Evolutionary conservation across 352 stramenopile species (phyloP), one percentile per base, ranked within the genome.

Genomic region (Phytophthora pseudosyringae): DNA sequence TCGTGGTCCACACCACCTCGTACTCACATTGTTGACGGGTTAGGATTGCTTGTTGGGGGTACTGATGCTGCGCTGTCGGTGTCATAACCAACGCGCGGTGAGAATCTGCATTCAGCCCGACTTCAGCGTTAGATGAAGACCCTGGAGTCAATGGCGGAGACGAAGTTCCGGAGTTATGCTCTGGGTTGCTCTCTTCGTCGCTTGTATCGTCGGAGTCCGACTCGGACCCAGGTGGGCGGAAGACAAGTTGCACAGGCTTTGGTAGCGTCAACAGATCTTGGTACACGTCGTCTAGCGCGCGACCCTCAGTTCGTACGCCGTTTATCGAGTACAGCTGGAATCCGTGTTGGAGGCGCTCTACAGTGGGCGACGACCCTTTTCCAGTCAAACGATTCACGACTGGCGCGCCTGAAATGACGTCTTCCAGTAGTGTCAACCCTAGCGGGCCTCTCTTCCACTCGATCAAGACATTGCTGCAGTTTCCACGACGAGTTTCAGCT

Each of bases 381-480:
- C 81, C 81, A n/a, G 83, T 92, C 47, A 92, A 73, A 12, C 83
- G 81, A 51, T 85, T 86, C 51, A 92, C 79, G 8, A 81, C n/a
- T 11, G 79, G 63, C 32, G 76, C 65, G 1, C 78, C 76, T 9
- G 77, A 81, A 45, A 84, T 79, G 31, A 67, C 49, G 29, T 89
- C 81, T 45, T 88, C 71, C 18, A 79, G 36, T 4, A 92, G 60
- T 13, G 81, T 85, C 32, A 92, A 40, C 0, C 83, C 83, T 1
- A 92, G 60, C 9, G 79, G 67, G 0, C 78, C 81, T 0, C 66
- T 36, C 9, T 53, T 64, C 83, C 83, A 92, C 45, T 86, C 65
- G 32, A 92, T 73, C 26, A 87, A 29, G 11, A 89, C 58, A 10
- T 78, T 50, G 7, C 28, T 18, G 18, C 18, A 5, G 26, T 18